Evolutionary conservation across 2,329 filamentous ascomycete genomes (phyloP), one percentile per base, ranked within the genome.

Genomic region (Dothideomycetes sp.): DNA sequence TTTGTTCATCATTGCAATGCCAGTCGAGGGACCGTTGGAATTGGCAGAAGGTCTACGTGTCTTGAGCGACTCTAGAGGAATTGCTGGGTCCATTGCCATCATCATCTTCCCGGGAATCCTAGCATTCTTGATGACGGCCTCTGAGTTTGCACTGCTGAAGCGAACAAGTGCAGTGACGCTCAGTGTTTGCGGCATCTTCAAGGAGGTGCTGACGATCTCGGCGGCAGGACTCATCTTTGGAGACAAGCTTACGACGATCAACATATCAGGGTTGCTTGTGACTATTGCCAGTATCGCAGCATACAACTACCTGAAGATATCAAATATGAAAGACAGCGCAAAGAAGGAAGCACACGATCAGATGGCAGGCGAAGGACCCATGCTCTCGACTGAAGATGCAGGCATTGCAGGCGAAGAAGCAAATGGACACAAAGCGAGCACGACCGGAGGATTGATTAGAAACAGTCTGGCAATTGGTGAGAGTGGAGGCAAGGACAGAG

Each of bases 171-270:
- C 98, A 39, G 91, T 98, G 37, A 96, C 91, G 0, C 73, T 98
- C 32, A 93, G 84, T 37, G 95, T 98, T 52, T 94, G 88, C 47
- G 91, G 91, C 46, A 96, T 98, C 47, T 96, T 98, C 71, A 98
- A 98, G 61, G 91, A 98, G 65, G 91, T 96, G 28, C 80, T 98
- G 41, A 98, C 91, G 11, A 96, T 98, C 54, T 81, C 78, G 28
- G 87, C 86, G 1, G 89, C 89, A 0, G 83, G 86, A 7, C 61
- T 93, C 19, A 78, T 94, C 4, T 98, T 95, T 67, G 76, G 91
- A 53, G 91, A 98, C 58, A 76, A 74, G 34, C 74, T 98, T 32
- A 95, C 88, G 0, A 69, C 80, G 0, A 77, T 98, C 67, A 98
- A 98, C 60, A 68, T 95, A 8, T 74, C 82, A 12, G 91, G 91